Evolutionary conservation across 2,329 filamentous ascomycete genomes (phyloP), one percentile per base, ranked within the genome.

Genomic region (Paecilomyces fulvus): DNA sequence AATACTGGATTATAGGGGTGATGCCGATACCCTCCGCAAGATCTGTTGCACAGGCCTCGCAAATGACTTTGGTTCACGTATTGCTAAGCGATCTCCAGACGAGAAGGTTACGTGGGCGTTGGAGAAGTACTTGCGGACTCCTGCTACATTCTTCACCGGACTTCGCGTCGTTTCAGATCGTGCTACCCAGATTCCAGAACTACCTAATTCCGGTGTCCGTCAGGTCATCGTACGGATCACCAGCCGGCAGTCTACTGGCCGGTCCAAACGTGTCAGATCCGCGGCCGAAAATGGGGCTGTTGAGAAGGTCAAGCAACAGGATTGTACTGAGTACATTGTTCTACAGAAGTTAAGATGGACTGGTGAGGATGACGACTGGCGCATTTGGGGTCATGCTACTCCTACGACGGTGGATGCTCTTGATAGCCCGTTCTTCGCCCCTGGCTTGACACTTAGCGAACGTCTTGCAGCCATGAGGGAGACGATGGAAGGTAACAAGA

Each of bases 321-420:
- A 74, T 59, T 73, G 73, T 59, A 71, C 68, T 1, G 79, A 82
- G 64, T 80, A 81, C 59, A 62, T 81, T 30, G 79, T 81, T 12
- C 62, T 81, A 23, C 79, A 81, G 67, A 73, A 75, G 64, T 60
- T 75, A 31, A 64, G 73, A 33, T 69, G 73, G 64, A 68, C 68
- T 30, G 73, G 75, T 8, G 67, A 73, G 58, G 67, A 75, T 46
- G 68, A 69, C 11, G 65, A 70, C 14, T 82, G 79, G 79, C 75
- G 72, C 59, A 65, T 80, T 53, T 81, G 79, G 79, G 79, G 79
- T 3, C 73, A 73, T 56, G 63, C 73, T 50, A 70, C 71, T 28
- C 74, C 77, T 58, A 77, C 73, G 7, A 74, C 67, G 17, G 51
- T 76, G 52, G 64, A 73, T 12, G 68, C 72, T 55, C 58, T 79